A percentile compares a stretch with the other conserved stretches of the same genome.
These are phyloP conservation scores for Teunomyces aglyptinius DNA, from an alignment of 805 yeast genomes.

Conservation along the genomic window DNA sequence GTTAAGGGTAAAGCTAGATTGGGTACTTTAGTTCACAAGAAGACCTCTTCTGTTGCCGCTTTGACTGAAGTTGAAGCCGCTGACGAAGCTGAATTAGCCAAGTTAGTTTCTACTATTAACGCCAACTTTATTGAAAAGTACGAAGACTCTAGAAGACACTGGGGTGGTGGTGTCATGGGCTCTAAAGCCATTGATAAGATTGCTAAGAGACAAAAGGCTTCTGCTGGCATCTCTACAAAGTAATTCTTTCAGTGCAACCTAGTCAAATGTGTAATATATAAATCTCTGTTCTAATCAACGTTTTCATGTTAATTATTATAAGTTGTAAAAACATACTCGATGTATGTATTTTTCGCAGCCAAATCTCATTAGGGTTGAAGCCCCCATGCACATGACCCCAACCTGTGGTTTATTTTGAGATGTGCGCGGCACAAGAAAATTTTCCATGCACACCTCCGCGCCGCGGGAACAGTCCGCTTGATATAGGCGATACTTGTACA, in stretches of 20 bases:
- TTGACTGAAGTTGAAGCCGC: slow-evolving; percentile 91
- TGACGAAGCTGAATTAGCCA: slow-evolving; percentile 93
- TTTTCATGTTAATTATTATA: slow-evolving; percentile 2
- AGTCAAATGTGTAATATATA: not conserved
- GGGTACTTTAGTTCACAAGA: slow-evolving; percentile 79
- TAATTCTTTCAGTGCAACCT: slow-evolving; percentile 1
- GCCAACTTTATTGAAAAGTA: slow-evolving; percentile 90
- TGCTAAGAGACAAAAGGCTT: slow-evolving; percentile 69
- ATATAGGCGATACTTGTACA: slow-evolving; percentile 1
- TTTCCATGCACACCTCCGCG: slow-evolving; percentile 4
- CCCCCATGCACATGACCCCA: not conserved
- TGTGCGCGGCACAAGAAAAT: slow-evolving; percentile 3
- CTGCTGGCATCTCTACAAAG: slow-evolving; percentile 22
- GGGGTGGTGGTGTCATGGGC: slow-evolving; percentile 99
- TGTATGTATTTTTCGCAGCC: not conserved
- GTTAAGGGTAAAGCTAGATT: slow-evolving; percentile 47
- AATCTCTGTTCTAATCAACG: slow-evolving; percentile 2
- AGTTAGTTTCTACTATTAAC: slow-evolving; percentile 87
- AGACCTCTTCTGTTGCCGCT: slow-evolving; percentile 96
- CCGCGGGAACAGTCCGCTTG: slow-evolving; percentile 1
- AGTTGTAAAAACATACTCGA: no score
- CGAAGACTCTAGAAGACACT: slow-evolving; percentile 96
- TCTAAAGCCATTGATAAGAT: slow-evolving; percentile 84
- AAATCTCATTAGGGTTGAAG: not conserved
- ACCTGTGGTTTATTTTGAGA: not conserved